Evolutionary conservation across 805 yeast genomes (phyloP), one percentile per base, ranked within the genome.

Genomic region (Candida chilensis): DNA sequence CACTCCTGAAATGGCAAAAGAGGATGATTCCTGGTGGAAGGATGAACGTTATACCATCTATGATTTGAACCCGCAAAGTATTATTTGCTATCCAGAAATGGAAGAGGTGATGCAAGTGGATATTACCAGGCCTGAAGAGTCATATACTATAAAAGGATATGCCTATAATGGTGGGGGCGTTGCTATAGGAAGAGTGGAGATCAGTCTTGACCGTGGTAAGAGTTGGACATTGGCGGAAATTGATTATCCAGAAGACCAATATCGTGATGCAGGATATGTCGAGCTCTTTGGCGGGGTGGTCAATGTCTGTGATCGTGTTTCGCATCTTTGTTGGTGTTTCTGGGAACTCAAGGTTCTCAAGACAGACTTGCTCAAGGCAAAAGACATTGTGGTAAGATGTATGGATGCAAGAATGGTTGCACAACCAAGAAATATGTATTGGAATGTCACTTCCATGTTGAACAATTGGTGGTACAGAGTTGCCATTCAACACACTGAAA

Each of bases 151-250:
- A 3, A 41, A 43, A 17, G 62, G 62, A 0, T 55, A 40, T 39
- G 59, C 57, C 1, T 55, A 54, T 33, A 54, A 51, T 35, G 62
- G 62, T 12, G 60, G 58, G 8, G 60, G 62, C 3, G 38, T 48
- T 16, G 36, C 50, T 15, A 41, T 55, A 4, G 57, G 60, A 3
- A 35, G 60, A 13, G 49, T 55, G 5, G 62, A 55, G 28, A 28
- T 55, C 6, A 47, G 55, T 16, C 35, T 55, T 11, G 57, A 55
- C 32, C 39, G 44, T 22, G 62, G 60, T 3, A 35, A 29, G 20
- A 41, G 42, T 0, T 55, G 62, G 62, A 28, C 16, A 14, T 41
- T 54, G 6, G 38, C 54, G 8, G 40, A 38, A 2, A 41, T 54
- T 4, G 43, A 44, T n/a, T 54, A 53, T 28, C 58, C 57, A 5